These are phyloP conservation scores for Bonia amplexicaulis DNA, from an alignment of 176 grass and related monocot genomes.

Conservation along the genomic window DNA sequence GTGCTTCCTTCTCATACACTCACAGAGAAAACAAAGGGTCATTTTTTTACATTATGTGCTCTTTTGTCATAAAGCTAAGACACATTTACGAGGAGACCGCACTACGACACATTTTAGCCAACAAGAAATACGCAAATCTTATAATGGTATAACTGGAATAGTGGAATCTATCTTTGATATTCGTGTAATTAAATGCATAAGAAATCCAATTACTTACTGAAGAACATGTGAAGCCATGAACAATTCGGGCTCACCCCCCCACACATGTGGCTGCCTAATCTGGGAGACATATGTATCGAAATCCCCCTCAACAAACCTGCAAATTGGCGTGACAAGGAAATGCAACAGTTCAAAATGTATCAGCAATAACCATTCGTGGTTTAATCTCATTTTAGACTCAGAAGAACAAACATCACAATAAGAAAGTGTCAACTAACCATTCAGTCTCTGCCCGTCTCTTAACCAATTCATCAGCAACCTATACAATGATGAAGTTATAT, in stretches of 20 bases:
- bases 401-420: background rate
- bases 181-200: background rate
- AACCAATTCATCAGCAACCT: conserved; percentile 89
- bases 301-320: conserved; percentile 85
- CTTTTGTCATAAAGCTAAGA: background rate
- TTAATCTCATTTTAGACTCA: background rate
- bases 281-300: conserved; percentile 84
- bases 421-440: conserved; percentile 51
- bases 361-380: background rate
- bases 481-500: background rate
- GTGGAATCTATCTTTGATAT: background rate
- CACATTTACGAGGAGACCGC: background rate
- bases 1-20: background rate
- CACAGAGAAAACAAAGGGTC: background rate
- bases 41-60: background rate
- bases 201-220: conserved; percentile 37
- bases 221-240: conserved; percentile 82
- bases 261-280: conserved; percentile 69
- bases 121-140: background rate
- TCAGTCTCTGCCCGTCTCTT: conserved; percentile 70
- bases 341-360: background rate
- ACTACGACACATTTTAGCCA: background rate
- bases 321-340: background rate
- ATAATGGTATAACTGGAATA: background rate
- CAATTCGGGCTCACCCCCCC: conserved; percentile 79